Conservation (phyloP, 2,329 filamentous ascomycete species). For the Fusarium tjaetaba region DNA sequence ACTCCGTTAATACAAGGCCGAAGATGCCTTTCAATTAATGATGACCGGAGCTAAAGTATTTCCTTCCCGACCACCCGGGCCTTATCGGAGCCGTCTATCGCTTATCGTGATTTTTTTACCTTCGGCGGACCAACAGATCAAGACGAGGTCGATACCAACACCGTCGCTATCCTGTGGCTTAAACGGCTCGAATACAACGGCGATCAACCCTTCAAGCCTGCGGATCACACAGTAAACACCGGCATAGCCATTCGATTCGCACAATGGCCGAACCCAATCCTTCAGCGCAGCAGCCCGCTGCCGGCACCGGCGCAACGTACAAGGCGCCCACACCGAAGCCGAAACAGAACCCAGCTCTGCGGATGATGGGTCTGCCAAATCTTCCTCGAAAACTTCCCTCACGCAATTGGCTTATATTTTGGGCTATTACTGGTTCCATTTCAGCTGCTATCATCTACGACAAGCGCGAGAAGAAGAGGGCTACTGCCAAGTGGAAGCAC, state of each 20-base stretch:
- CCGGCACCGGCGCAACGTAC: conserved; percentile 41
- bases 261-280: conserved; percentile 41
- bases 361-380: conserved; percentile 85
- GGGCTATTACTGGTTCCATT: conserved; percentile 80
- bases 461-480: conserved; percentile 85
- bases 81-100: conserved; percentile 36
- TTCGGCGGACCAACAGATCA: conserved; percentile 18
- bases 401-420: conserved; percentile 98
- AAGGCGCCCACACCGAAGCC: conserved; percentile 53
- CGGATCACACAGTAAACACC: not conserved
- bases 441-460: conserved; percentile 89
- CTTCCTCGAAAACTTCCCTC: conserved; percentile 88
- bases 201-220: not conserved
- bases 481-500: conserved; percentile 86
- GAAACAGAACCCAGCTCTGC: conserved; percentile 74
- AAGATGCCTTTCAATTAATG: not conserved
- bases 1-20: not conserved
- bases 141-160: conserved; percentile 18
- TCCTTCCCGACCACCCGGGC: conserved; percentile 31
- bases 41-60: conserved; percentile 35
- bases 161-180: conserved; percentile 15
- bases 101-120: conserved; percentile 35
- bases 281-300: conserved; percentile 40
- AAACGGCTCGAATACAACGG: conserved; percentile 11
- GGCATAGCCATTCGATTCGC: not conserved